Base-by-base conservation (phyloP, 1,284 basidiomycete genomes). In the Ceratobasidium sp. region DNA sequence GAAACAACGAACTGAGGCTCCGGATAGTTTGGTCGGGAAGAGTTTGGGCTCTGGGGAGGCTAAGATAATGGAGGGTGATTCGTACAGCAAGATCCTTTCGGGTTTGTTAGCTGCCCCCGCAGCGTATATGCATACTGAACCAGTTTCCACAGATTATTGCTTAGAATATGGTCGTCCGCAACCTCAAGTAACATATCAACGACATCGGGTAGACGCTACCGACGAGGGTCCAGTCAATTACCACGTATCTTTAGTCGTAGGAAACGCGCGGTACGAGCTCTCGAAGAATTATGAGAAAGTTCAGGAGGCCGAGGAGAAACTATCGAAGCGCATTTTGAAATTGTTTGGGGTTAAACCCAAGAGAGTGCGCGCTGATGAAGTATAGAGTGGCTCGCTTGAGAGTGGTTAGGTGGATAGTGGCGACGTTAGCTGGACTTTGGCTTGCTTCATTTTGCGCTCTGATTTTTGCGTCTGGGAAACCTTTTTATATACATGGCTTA, bases 231-330 rank as follows among this genome's bases (percentile, higher is more conserved):
- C 64, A 30, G 41, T 28, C 3, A 30, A 44, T n/a, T 69, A 69
- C 41, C 50, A 57, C 26, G 52, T 69, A 8, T 69, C 64, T 16
- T 23, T 57, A 21, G 26, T 55, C 4, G 23, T 69, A 13, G 52
- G 52, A 16, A 44, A 35, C 6, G 14, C 28, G 21, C 64, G 64
- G 4, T 69, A 55, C 41, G 64, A 69, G 30, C 41, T 69, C 16
- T 69, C 64, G 38, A 69, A 69, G 28, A 32, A 55, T 6, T 69
- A 69, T 18, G 64, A 69, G 21, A 69, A 52, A 18, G 50, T 69
- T 23, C 21, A 69, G 23, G 23, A 43, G 13, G 64, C 50, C 9
- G 64, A 69, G 52, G 64, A 69, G 28, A 69, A 69, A 41, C 23
- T 69, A 9, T 55, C 64, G 6, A 69, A 69, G 47, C 64, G 64